Evolutionary conservation across 768 basidiomycete species (phyloP), one percentile per base, ranked within the genome.

Genomic region (Kwoniella europaea): DNA sequence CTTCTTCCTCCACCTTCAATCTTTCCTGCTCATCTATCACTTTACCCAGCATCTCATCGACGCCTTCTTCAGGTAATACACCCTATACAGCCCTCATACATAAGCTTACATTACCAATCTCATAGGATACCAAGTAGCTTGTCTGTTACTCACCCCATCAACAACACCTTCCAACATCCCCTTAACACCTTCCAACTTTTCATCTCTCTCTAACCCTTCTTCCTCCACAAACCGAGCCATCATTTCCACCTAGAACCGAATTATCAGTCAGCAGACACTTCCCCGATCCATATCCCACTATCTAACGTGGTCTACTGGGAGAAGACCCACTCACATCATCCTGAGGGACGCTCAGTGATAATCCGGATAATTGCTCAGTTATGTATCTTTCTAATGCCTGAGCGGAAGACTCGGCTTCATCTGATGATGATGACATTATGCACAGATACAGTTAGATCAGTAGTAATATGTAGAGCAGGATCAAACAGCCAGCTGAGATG

Each of bases 191-290:
- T 83, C 82, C 29, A 79, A 70, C 71, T 83, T 83, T 62, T 82
- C 80, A 13, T 77, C 76, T 20, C 75, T 65, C 55, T 80, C 80
- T n/a, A 83, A 65, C 4, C 81, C 82, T 46, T 83, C 82, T 68
- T 82, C 80, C 63, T 83, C 82, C 16, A 83, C 76, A 22, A 83
- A 76, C 12, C 82, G 68, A n/a, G 82, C 77, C 69, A 83, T 82
- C 71, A 76, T 81, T 52, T 83, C 82, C 64, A 80, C 74, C 80
- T 81, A 55, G 9, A 44, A 13, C 10, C 24, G 10, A n/a, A 12
- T 56, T 2, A 44, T 15, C 15, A 52, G n/a, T 12, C 13, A 63
- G 13, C 46, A 27, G 27, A 20, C 24, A 52, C 10, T 16, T 16
- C 9, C 3, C 35, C 6, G 35, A 35, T 35, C 15, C 22, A 41